phyloP scores from a whole-genome alignment of 2,329 filamentous ascomycete species.

The Colletotrichum spaethianum region DNA sequence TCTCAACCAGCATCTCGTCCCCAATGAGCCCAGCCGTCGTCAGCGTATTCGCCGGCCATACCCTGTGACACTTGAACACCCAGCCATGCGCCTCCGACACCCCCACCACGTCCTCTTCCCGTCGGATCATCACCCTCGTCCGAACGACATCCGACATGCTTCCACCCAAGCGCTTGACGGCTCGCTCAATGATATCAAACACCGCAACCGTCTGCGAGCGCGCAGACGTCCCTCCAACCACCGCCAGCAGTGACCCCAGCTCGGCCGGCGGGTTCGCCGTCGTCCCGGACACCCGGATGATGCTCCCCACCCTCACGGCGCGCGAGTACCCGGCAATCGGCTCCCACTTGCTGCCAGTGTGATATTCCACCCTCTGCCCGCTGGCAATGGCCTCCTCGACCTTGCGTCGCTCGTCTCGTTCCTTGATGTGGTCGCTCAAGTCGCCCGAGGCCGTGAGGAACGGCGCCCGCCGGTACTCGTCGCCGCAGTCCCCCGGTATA shows the following conservation, averaged over 20 bases:
- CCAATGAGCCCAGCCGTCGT: conserved; percentile 16
- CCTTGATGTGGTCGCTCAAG: conserved; percentile 17
- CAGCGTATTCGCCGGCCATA: conserved; percentile 13
- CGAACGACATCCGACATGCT: conserved; percentile 33
- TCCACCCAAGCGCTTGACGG: conserved; percentile 3
- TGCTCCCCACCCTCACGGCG: conserved; percentile 9
- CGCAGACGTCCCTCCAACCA: conserved; percentile 22
- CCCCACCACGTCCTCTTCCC: conserved; percentile 16
- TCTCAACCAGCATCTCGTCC: conserved; percentile 26
- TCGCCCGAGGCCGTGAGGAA: conserved; percentile 30
- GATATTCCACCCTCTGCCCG: conserved; percentile 20
- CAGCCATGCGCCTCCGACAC: conserved; percentile 29
- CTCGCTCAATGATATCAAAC: conserved; percentile 21
- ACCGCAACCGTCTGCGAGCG: conserved; percentile 24
- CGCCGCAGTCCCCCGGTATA: conserved; percentile 46
- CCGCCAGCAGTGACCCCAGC: neutral
- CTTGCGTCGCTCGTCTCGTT: neutral
- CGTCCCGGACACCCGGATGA: conserved; percentile 18
- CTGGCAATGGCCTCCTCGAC: conserved; percentile 20
- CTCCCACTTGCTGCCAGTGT: conserved; percentile 31
- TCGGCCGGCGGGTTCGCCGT: conserved; percentile 25
- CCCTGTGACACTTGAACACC: conserved; percentile 19
- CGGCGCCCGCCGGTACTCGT: conserved; percentile 44
- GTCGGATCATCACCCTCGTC: conserved; percentile 31
- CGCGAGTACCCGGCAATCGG: conserved; percentile 22